phyloP scores from a whole-genome alignment of 129 eudicot species.

The Mikania micrantha region DNA sequence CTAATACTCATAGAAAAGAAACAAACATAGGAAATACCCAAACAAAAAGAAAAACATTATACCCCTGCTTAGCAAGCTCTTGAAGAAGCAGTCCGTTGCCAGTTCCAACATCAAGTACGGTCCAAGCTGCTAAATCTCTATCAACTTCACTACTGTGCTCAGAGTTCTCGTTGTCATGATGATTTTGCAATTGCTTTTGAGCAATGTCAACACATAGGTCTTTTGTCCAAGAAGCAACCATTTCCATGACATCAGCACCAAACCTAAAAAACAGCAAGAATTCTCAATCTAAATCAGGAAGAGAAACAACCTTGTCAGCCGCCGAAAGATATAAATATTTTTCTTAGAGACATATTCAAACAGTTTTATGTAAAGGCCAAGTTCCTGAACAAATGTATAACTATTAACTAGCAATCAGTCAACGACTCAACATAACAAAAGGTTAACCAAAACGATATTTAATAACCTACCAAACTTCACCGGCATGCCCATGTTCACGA shows the following conservation, averaged over 20 bases:
- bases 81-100: constrained; percentile 98
- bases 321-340: neutral
- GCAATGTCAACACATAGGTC: constrained; percentile 65
- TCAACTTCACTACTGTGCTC: constrained; percentile 38
- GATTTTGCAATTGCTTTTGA: constrained; percentile 51
- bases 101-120: constrained; percentile 94
- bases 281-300: neutral
- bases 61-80: constrained; percentile 97
- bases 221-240: constrained; percentile 88
- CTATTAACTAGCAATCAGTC: neutral
- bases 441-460: constrained; percentile 1
- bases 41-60: constrained; percentile 4
- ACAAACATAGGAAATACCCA: neutral
- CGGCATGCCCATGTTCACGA: constrained; percentile 96
- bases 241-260: constrained; percentile 98
- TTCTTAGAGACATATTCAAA: neutral
- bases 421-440: neutral
- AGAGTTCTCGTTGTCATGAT: constrained; percentile 31
- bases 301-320: neutral
- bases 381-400: neutral
- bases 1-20: neutral
- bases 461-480: constrained; percentile 84
- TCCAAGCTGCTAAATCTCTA: constrained; percentile 63
- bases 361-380: neutral
- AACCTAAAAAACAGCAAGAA: constrained; percentile 51